A percentile compares a stretch with the other conserved stretches of the same genome.
phyloP scores from a whole-genome alignment of 345 rosid species.

The Citrus unshiu region DNA sequence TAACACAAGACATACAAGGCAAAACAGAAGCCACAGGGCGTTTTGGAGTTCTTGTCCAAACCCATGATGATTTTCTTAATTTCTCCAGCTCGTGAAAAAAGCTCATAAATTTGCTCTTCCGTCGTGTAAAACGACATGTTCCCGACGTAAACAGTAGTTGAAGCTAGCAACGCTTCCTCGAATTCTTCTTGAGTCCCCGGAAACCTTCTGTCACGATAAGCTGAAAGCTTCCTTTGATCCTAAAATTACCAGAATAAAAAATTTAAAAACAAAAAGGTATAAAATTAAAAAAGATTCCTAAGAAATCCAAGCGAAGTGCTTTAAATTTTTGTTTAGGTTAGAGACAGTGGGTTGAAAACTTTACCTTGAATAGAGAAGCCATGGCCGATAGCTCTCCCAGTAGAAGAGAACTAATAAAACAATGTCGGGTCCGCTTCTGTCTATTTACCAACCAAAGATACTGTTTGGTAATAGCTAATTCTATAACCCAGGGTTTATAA shows the following conservation, averaged over 20 bases:
- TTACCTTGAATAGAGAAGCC: constrained; percentile 85
- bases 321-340: background rate
- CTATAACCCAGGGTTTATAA: background rate
- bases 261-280: background rate
- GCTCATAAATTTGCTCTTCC: constrained; percentile 97
- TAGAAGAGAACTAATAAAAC: background rate
- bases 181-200: constrained; percentile 87
- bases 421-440: background rate
- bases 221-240: constrained; percentile 84
- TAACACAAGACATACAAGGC: constrained; percentile 48
- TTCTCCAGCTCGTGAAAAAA: constrained; percentile 91
- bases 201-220: constrained; percentile 79
- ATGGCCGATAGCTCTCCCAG: constrained; percentile 18
- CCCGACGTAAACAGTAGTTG: constrained; percentile 82
- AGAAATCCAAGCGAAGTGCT: too few species aligned
- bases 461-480: background rate
- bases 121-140: constrained; percentile 97
- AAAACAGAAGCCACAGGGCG: constrained; percentile 98
- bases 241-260: constrained; percentile 7
- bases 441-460: background rate
- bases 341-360: background rate
- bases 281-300: too few species aligned
- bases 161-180: constrained; percentile 61
- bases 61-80: constrained; percentile 98
- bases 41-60: constrained; percentile 87